A percentile compares a stretch with the other conserved stretches of the same genome.
phyloP scores from a whole-genome alignment of 352 stramenopile genomes.

The Aphanomyces euteiches region DNA sequence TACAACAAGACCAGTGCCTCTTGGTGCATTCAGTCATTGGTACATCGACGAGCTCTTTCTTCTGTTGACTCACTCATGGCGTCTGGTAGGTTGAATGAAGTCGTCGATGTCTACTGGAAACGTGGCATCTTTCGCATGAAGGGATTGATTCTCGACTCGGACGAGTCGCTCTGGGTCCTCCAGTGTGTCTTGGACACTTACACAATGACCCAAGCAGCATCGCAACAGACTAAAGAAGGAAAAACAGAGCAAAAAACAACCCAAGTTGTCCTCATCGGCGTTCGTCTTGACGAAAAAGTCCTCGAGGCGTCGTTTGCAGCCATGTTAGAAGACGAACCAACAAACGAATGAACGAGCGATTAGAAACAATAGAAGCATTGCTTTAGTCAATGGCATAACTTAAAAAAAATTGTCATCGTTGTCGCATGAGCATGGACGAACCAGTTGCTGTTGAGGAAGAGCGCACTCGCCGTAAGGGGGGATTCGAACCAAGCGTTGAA shows the following conservation, averaged over 20 bases:
- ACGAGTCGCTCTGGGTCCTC: constrained; percentile 50
- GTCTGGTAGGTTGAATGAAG: constrained; percentile 39
- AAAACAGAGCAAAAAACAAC: constrained; percentile 37
- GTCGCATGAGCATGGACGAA: no score
- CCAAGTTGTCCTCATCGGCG: constrained; percentile 58
- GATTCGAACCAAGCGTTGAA: not conserved
- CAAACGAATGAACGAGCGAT: no score
- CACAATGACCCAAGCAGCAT: constrained; percentile 56
- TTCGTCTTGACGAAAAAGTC: constrained; percentile 43
- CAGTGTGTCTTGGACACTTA: constrained; percentile 74
- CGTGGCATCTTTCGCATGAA: constrained; percentile 63
- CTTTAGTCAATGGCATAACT: no score
- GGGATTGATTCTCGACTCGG: constrained; percentile 47
- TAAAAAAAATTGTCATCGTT: no score
- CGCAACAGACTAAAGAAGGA: constrained; percentile 34
- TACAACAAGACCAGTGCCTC: constrained; percentile 45
- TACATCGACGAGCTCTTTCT: constrained; percentile 27
- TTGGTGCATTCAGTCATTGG: constrained; percentile 57
- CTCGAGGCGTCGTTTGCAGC: constrained; percentile 46
- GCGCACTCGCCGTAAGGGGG: not conserved
- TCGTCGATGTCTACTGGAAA: constrained; percentile 55
- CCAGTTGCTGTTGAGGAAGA: not conserved
- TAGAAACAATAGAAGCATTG: no score
- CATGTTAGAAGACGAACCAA: not conserved
- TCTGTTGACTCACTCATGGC: not conserved